Evolutionary conservation across 2,329 filamentous ascomycete species (phyloP), one percentile per base, ranked within the genome.

Genomic region (Colletotrichum plurivorum): DNA sequence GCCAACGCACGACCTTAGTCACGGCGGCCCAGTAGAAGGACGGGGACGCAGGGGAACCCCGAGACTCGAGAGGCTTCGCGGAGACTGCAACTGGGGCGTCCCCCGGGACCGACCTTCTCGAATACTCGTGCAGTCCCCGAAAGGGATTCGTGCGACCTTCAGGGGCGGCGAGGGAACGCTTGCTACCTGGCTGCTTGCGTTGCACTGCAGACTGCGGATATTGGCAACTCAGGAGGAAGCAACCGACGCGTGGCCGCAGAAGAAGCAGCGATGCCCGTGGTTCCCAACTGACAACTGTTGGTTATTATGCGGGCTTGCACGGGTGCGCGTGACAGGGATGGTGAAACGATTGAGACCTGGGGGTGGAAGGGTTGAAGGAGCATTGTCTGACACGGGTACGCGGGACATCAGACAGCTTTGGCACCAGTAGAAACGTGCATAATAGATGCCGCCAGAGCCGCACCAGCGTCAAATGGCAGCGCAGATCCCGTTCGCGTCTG

Each of bases 321-420:
- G 59, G 25, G 39, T 45, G 39, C 60, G 22, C 49, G 8, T 48
- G 39, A 31, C 61, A 63, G 46, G 65, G 60, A 68, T 68, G 46
- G 39, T 68, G 65, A 68, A 68, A 68, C 65, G 41, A 36, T n/a
- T 46, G 39, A 48, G 27, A 25, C 58, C 13, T 22, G n/a, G 46
- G 57, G 45, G 45, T 45, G 27, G 57, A 16, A n/a, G 16, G 27
- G 31, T 39, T 61, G 53, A 31, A 54, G 54, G 61, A 15, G 43
- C 46, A 56, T 54, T 61, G 31, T 36, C 67, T 70, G 67, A 63
- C 57, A 70, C 67, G 53, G 31, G 51, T 65, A 36, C 54, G 48
- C 43, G n/a, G 54, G 52, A 62, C 58, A 68, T 72, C 71, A 72
- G 69, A 71, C 71, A 72, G 41, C 54, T 67, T 59, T 70, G 71